Evolutionary conservation across 1,284 basidiomycete genomes (phyloP), one percentile per base, ranked within the genome.

Genomic region (Pisolithus thermaeus): DNA sequence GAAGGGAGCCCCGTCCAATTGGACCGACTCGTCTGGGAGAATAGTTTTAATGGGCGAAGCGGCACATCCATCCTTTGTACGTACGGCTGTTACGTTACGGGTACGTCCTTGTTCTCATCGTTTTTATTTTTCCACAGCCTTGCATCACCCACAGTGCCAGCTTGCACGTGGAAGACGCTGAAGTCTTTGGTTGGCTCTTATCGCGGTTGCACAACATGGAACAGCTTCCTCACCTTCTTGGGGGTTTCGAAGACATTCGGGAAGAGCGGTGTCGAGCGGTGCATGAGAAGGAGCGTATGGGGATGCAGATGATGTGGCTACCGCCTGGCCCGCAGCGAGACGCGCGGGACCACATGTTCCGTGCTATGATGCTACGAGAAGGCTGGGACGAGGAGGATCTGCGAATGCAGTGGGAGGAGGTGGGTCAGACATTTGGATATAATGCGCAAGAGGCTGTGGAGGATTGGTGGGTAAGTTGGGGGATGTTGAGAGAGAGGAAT

Each of bases 391-490:
- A 73, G 25, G 61, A 58, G 7, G 60, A 60, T 49, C 58, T 72
- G 47, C 58, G 62, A 54, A 62, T 61, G 18, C 65, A 73, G 49
- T 73, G 68, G 69, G 69, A 70, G 41, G 60, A 66, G 35, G 65
- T 73, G 38, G 58, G 63, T 3, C 64, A 58, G 23, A 60, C 70
- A 30, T 69, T 74, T 54, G 70, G 67, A 46, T 74, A 73, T 40
- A 65, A 67, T 54, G 71, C 72, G n/a, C 55, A 56, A 16, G 72
- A 71, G 49, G 71, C 64, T 22, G 67, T 66, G 0, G 70, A 73
- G 49, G 65, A 70, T 47, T 74, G 71, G 73, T 74, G 73, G 73
- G 56, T 65, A 23, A 68, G 67, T 46, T 73, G 67, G 71, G 71
- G 71, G 1, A 41, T 59, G 16, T 53, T 71, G 38, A 57, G 61